These are phyloP conservation scores for Calcarisporium arbuscula DNA, from an alignment of 2,329 filamentous ascomycete species.

Conservation along the genomic window DNA sequence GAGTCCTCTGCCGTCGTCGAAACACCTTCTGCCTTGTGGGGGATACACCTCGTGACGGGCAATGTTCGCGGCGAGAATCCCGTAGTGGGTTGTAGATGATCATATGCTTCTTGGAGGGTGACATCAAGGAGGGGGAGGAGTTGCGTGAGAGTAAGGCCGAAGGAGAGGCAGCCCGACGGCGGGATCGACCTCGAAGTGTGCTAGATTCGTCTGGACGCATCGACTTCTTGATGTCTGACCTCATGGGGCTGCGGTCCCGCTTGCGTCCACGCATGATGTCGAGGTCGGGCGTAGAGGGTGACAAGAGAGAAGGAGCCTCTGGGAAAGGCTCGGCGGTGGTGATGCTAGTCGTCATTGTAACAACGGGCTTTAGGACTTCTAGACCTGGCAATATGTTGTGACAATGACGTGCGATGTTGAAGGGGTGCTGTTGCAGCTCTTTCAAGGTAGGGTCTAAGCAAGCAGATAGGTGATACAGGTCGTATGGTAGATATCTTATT, in stretches of 20 bases:
- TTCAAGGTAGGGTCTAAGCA: no score
- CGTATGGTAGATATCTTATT: no score
- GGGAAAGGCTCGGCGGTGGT: constrained; percentile 14
- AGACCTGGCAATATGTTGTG: no score
- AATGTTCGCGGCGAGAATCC: constrained; percentile 37
- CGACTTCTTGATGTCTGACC: constrained; percentile 23
- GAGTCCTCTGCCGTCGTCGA: constrained; percentile 30
- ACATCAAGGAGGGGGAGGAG: constrained; percentile 27
- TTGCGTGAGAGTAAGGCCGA: constrained; percentile 23
- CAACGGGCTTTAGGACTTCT: no score
- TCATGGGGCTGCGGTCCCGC: constrained; percentile 31
- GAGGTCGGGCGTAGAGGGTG: constrained; percentile 17
- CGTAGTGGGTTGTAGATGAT: constrained; percentile 34
- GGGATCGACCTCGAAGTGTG: constrained; percentile 35
- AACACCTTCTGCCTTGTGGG: constrained; percentile 24
- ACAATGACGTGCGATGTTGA: no score
- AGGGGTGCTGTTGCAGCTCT: no score
- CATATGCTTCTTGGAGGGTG: constrained; percentile 34
- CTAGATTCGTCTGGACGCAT: constrained; percentile 33
- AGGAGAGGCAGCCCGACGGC: constrained; percentile 32
- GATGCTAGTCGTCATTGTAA: constrained; percentile 8
- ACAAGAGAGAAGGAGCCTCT: constrained; percentile 16
- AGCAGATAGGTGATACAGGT: no score
- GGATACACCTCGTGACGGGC: constrained; percentile 32
- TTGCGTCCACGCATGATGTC: constrained; percentile 31